Conservation (phyloP, 768 basidiomycete species). For the Russula dissimulans region DNA sequence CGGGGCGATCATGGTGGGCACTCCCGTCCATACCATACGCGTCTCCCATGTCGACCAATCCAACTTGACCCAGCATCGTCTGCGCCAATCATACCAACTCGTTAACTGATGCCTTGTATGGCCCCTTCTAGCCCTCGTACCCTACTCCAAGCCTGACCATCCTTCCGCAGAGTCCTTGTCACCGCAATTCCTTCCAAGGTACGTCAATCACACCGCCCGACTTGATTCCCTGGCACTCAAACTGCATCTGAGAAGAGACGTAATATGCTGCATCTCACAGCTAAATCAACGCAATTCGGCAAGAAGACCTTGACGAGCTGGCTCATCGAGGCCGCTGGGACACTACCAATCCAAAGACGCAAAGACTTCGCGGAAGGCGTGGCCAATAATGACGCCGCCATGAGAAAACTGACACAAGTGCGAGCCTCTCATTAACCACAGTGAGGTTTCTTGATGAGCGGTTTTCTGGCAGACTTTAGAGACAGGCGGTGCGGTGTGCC, state of each 20-base stretch:
- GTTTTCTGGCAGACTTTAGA: constrained; percentile 50
- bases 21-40: not conserved
- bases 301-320: constrained; percentile 78
- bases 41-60: not conserved
- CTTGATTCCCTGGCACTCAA: constrained; percentile 6
- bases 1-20: constrained; percentile 64
- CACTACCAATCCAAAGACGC: constrained; percentile 69
- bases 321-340: constrained; percentile 84
- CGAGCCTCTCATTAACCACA: constrained; percentile 6
- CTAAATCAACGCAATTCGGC: constrained; percentile 83
- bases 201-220: constrained; percentile 16
- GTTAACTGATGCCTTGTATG: constrained; percentile 78
- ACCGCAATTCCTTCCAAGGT: constrained; percentile 65
- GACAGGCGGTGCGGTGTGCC: constrained; percentile 65
- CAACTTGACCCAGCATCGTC: constrained; percentile 49
- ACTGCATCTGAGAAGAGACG: constrained; percentile 42
- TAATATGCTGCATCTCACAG: constrained; percentile 74
- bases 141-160: not conserved
- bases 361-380: constrained; percentile 53
- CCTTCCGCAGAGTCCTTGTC: constrained; percentile 48
- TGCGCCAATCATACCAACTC: constrained; percentile 85
- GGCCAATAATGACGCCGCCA: constrained; percentile 58
- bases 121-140: not conserved
- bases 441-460: not conserved
- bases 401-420: constrained; percentile 64